Evolutionary conservation across 169 alveolate genomes (phyloP).

Genomic region (Plasmodium cynomolgi): DNA sequence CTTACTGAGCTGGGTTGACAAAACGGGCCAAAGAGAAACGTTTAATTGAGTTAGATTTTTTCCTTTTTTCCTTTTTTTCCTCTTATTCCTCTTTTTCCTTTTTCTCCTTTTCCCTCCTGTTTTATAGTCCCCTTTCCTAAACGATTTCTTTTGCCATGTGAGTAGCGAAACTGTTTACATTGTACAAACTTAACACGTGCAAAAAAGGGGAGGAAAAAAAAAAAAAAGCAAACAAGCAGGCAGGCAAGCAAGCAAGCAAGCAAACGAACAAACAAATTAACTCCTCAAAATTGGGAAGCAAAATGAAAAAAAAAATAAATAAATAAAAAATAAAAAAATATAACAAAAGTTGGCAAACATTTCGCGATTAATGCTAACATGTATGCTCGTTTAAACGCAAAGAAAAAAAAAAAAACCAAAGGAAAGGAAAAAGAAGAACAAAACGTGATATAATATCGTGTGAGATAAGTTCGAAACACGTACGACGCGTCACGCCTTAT

Average conservation of each 20-base stretch:
- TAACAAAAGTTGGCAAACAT: not conserved
- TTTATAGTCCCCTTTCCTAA: not conserved
- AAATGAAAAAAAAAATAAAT: not conserved
- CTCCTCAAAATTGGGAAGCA: not conserved
- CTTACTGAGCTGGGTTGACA: not conserved
- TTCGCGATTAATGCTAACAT: not conserved
- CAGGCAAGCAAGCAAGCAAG: not conserved
- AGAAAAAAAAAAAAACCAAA: not conserved
- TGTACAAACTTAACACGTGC: not conserved
- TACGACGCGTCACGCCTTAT: not conserved
- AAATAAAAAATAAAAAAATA: not conserved
- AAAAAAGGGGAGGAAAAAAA: not conserved
- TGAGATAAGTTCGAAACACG: not conserved
- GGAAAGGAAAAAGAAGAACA: not conserved
- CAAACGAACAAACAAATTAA: not conserved
- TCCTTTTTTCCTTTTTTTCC: not conserved
- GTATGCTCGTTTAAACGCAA: not conserved
- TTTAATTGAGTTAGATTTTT: not conserved
- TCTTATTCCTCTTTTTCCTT: not conserved
- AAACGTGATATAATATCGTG: not conserved
- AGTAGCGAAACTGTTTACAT: not conserved
- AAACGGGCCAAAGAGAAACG: not conserved
- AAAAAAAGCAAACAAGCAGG: not conserved
- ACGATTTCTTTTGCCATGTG: not conserved
- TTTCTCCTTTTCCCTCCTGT: not conserved